These are phyloP conservation scores for Calocybe gangraenosa DNA, from an alignment of 768 basidiomycete genomes.

Conservation along the genomic window DNA sequence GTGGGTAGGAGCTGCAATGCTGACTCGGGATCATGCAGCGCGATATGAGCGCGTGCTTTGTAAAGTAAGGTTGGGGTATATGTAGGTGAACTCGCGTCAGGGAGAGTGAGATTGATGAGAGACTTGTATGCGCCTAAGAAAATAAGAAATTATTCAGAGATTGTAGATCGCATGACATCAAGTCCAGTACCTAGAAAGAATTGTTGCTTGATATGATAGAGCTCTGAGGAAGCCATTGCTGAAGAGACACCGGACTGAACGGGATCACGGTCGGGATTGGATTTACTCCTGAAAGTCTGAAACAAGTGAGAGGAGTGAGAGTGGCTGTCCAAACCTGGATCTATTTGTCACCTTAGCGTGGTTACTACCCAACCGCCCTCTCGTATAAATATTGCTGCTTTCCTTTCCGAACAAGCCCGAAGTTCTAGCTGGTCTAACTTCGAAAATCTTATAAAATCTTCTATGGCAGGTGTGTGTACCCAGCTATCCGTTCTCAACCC, in stretches of 20 bases:
- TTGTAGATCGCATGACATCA: neutral
- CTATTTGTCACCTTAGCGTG: neutral
- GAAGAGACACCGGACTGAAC: neutral
- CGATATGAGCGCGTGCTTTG: slow-evolving; percentile 75
- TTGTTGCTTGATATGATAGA: slow-evolving; percentile 71
- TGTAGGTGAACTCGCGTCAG: slow-evolving; percentile 59
- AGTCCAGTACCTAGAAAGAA: slow-evolving; percentile 63
- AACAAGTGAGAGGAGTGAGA: slow-evolving; percentile 7
- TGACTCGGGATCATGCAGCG: slow-evolving; percentile 54
- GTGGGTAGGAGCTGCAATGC: slow-evolving; percentile 55
- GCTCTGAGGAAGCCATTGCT: slow-evolving; percentile 44
- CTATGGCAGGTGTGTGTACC: slow-evolving; percentile 15
- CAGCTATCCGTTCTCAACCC: neutral
- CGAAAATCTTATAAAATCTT: slow-evolving; percentile 8
- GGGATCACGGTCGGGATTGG: neutral
- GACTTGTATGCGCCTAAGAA: slow-evolving; percentile 61
- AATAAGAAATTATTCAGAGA: neutral
- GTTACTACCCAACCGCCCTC: slow-evolving; percentile 10
- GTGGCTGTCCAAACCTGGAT: neutral
- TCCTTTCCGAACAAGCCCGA: slow-evolving; percentile 12
- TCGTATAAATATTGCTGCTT: slow-evolving; percentile 9
- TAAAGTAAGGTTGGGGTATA: slow-evolving; percentile 67
- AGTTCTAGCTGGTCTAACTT: slow-evolving; percentile 30
- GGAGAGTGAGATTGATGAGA: slow-evolving; percentile 50
- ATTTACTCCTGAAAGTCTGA: no score